A percentile compares a stretch with the other conserved stretches of the same genome.
phyloP scores from a whole-genome alignment of 148 eudicot species.

The Tetragonia tetragonoides region DNA sequence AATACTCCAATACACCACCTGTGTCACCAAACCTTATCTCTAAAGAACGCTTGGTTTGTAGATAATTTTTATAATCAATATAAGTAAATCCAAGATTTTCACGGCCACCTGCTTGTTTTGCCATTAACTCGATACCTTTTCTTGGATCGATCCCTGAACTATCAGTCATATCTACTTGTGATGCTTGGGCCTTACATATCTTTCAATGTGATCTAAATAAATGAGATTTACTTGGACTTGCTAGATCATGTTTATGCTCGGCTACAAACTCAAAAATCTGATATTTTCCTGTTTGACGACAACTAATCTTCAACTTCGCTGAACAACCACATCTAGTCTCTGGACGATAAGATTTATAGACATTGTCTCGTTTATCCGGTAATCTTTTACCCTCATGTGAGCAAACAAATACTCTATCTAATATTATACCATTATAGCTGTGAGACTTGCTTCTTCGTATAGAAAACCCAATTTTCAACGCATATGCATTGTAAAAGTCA shows the following conservation, averaged over 20 bases:
- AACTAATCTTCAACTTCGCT: slow-evolving; percentile 13
- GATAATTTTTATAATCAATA: not conserved
- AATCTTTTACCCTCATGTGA: slow-evolving; percentile 14
- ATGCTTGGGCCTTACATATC: too few relatives aligned
- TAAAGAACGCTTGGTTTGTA: too few relatives aligned
- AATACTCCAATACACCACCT: slow-evolving; percentile 8
- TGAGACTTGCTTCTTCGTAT: slow-evolving; percentile 8
- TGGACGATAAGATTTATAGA: slow-evolving; percentile 12
- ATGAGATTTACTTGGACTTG: too few relatives aligned
- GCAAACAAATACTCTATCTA: slow-evolving; percentile 21
- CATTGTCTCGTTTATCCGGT: slow-evolving; percentile 8
- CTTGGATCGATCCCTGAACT: too few relatives aligned
- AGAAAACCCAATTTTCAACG: slow-evolving; percentile 12
- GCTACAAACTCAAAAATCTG: slow-evolving; percentile 1
- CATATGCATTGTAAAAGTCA: too few relatives aligned
- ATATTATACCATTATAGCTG: not conserved
- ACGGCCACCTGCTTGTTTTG: not conserved
- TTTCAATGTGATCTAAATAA: too few relatives aligned
- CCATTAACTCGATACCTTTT: not conserved
- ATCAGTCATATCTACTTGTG: too few relatives aligned
- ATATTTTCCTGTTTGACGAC: slow-evolving; percentile 10
- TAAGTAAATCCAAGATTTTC: slow-evolving; percentile 5
- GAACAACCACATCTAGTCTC: not conserved
- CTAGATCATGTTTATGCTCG: not conserved
- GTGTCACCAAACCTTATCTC: slow-evolving; percentile 13